A percentile compares a stretch with the other conserved stretches of the same genome.
Evolutionary conservation across 257 asterid genomes (phyloP).

Genomic region (Handroanthus guayacan): DNA sequence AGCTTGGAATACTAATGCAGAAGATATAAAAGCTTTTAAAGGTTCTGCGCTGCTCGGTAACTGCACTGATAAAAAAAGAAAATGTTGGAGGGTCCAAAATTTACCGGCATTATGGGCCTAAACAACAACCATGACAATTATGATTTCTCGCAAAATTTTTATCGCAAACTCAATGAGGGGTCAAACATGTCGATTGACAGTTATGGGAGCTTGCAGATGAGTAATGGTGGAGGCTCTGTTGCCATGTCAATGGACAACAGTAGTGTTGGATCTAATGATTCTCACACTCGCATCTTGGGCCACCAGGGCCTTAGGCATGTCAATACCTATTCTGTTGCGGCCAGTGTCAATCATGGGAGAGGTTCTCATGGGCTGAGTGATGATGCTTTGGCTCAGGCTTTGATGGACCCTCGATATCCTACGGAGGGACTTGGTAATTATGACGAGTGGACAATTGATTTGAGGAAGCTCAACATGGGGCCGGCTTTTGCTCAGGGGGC

Average conservation of each 20-base stretch:
- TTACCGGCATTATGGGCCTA: slow-evolving; percentile 76
- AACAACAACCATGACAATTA: slow-evolving; percentile 77
- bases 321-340: slow-evolving; percentile 72
- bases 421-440: slow-evolving; percentile 91
- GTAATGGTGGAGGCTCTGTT: slow-evolving; percentile 87
- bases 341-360: slow-evolving; percentile 68
- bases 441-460: slow-evolving; percentile 92
- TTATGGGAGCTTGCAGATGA: slow-evolving; percentile 74
- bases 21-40: slow-evolving; percentile 38
- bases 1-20: slow-evolving; percentile 55
- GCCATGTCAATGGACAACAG: slow-evolving; percentile 82
- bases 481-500: slow-evolving; percentile 99
- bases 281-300: slow-evolving; percentile 66
- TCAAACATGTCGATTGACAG: slow-evolving; percentile 75
- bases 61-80: slow-evolving; percentile 38
- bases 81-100: slow-evolving; percentile 90
- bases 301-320: slow-evolving; percentile 79
- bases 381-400: slow-evolving; percentile 87
- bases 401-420: slow-evolving; percentile 84
- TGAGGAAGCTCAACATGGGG: slow-evolving; percentile 96
- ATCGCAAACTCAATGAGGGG: slow-evolving; percentile 76
- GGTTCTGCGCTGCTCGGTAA: slow-evolving; percentile 33
- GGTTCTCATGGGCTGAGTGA: slow-evolving; percentile 63
- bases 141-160: slow-evolving; percentile 66
- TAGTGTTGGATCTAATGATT: slow-evolving; percentile 75